These are phyloP conservation scores for Phyllosticta paracitricarpa DNA, from an alignment of 2,329 filamentous ascomycete genomes.

Conservation along the genomic window DNA sequence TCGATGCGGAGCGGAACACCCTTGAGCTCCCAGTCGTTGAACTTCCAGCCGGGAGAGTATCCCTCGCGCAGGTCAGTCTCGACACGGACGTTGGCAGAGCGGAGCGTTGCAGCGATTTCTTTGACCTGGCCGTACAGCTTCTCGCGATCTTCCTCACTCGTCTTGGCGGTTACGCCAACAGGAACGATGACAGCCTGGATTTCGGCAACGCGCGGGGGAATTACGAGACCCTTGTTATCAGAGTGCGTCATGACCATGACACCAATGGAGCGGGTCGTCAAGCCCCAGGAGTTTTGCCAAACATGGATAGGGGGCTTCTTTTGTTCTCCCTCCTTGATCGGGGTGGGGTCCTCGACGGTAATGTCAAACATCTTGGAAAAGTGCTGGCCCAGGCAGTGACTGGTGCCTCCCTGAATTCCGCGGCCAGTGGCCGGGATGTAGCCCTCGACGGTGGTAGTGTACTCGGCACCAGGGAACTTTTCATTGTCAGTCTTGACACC, in stretches of 20 bases:
- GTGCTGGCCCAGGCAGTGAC: slow-evolving; percentile 91
- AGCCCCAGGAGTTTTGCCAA: slow-evolving; percentile 98
- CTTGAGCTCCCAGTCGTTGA: slow-evolving; percentile 97
- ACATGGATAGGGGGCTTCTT: slow-evolving; percentile 60
- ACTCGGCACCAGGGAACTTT: slow-evolving; percentile 93
- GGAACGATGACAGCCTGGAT: slow-evolving; percentile 80
- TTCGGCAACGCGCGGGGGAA: slow-evolving; percentile 83
- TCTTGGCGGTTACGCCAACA: slow-evolving; percentile 81
- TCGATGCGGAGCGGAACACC: slow-evolving; percentile 90
- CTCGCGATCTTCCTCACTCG: slow-evolving; percentile 58
- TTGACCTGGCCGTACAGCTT: slow-evolving; percentile 69
- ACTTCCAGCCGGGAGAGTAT: slow-evolving; percentile 93
- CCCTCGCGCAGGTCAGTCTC: slow-evolving; percentile 79
- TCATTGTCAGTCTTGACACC: slow-evolving; percentile 95
- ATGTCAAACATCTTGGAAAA: slow-evolving; percentile 99
- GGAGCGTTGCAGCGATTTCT: slow-evolving; percentile 57
- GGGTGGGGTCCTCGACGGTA: slow-evolving; percentile 79
- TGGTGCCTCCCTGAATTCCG: slow-evolving; percentile 93
- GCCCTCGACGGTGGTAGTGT: slow-evolving; percentile 93
- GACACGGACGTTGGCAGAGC: slow-evolving; percentile 63
- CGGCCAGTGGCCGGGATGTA: slow-evolving; percentile 94
- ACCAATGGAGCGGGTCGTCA: slow-evolving; percentile 93
- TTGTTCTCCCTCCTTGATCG: slow-evolving; percentile 57
- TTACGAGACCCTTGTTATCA: slow-evolving; percentile 88
- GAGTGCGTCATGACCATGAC: slow-evolving; percentile 99